These are phyloP conservation scores for Ceratocystis papillata DNA, from an alignment of 2,329 filamentous ascomycete species.

Conservation along the genomic window DNA sequence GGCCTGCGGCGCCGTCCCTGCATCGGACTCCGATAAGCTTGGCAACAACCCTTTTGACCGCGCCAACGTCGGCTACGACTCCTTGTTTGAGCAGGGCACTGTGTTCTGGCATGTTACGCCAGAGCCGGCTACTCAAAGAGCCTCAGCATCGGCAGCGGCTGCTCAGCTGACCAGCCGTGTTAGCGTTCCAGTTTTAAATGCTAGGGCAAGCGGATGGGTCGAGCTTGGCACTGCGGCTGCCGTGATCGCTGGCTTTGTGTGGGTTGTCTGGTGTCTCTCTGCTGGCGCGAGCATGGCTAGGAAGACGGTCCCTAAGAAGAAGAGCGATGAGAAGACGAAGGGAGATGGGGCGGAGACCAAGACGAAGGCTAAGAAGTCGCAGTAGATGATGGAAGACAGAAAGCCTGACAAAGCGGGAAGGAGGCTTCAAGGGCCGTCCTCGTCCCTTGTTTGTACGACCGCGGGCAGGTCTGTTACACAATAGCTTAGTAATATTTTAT, in stretches of 20 bases:
- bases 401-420: not conserved
- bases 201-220: conserved; percentile 40
- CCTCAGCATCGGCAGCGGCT: conserved; percentile 13
- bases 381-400: not conserved
- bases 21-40: conserved; percentile 54
- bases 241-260: conserved; percentile 55
- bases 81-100: conserved; percentile 62
- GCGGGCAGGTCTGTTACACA: too few species aligned
- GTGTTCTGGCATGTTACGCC: conserved; percentile 68
- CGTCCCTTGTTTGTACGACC: not conserved
- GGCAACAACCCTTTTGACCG: conserved; percentile 74
- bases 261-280: conserved; percentile 53
- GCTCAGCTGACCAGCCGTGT: conserved; percentile 42
- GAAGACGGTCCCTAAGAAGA: conserved; percentile 19
- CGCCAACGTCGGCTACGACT: conserved; percentile 74
- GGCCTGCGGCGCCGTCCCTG: conserved; percentile 55
- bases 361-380: conserved; percentile 24
- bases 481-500: not conserved
- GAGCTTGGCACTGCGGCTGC: conserved; percentile 47
- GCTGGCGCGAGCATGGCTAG: conserved; percentile 28
- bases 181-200: conserved; percentile 54
- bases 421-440: not conserved
- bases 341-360: too few species aligned
- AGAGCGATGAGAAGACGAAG: conserved; percentile 25
- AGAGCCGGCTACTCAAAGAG: not conserved